Conservation (phyloP, 1,139 yeast species). For the Yamadazyma diddensiae region DNA sequence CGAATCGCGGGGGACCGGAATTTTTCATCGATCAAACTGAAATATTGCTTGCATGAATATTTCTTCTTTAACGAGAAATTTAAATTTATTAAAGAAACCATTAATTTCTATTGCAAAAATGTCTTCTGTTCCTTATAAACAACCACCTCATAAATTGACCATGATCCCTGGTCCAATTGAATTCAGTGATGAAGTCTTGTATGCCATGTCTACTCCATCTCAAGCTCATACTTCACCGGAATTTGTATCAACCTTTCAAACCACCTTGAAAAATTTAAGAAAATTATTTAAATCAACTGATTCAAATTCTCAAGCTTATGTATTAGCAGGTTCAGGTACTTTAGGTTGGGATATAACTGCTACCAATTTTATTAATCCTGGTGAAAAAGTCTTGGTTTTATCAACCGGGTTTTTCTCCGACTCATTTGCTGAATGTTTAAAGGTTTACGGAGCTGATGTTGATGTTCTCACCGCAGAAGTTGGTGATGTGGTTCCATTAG, state of each 20-base stretch:
- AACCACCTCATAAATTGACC: constrained; percentile 53
- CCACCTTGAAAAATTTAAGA: constrained; percentile 65
- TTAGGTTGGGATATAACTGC: constrained; percentile 93
- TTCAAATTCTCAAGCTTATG: constrained; percentile 68
- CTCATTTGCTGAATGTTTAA: constrained; percentile 76
- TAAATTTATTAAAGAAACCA: background rate
- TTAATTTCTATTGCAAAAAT: constrained; percentile 11
- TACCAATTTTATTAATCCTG: constrained; percentile 67
- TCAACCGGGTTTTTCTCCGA: constrained; percentile 95
- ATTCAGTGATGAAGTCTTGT: constrained; percentile 75
- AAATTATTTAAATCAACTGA: constrained; percentile 69
- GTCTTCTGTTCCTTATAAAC: constrained; percentile 36
- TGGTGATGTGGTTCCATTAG: constrained; percentile 69
- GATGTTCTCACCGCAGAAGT: constrained; percentile 67
- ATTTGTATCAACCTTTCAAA: constrained; percentile 71
- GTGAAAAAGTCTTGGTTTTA: constrained; percentile 71
- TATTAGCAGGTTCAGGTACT: constrained; percentile 89
- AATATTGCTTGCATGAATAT: constrained; percentile 7
- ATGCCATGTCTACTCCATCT: constrained; percentile 82
- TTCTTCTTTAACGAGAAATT: background rate
- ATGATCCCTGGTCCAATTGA: constrained; percentile 95
- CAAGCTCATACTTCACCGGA: constrained; percentile 92
- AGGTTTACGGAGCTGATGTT: constrained; percentile 66
- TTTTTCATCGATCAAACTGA: background rate
- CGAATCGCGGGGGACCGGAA: constrained; percentile 6